Percentiles rank a stretch among this genome's conserved stretches.
phyloP scores from a whole-genome alignment of 257 asterid species.

The Scutellaria minor region DNA sequence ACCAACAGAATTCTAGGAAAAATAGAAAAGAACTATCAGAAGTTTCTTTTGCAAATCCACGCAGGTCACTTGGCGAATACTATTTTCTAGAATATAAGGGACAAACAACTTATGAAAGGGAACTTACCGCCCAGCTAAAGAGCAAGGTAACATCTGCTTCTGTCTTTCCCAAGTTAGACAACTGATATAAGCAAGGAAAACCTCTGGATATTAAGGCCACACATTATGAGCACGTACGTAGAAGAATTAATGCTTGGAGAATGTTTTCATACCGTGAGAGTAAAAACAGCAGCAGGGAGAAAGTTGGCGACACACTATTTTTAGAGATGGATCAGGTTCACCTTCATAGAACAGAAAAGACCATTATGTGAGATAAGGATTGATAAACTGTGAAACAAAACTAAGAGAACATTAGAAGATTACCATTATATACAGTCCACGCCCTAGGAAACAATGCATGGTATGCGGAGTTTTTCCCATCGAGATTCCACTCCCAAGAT shows the following conservation, averaged over 20 bases:
- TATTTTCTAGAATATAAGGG: slow-evolving; percentile 19
- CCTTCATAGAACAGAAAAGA: slow-evolving; percentile 54
- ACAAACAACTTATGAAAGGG: slow-evolving; percentile 26
- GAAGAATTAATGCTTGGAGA: slow-evolving; percentile 25
- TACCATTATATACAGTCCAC: slow-evolving; percentile 98
- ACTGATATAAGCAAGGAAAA: slow-evolving; percentile 55
- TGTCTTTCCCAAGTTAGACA: slow-evolving; percentile 72
- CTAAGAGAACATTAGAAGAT: slow-evolving; percentile 33
- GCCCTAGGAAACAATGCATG: slow-evolving; percentile 97
- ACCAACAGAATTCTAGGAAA: slow-evolving; percentile 89
- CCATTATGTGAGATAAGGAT: slow-evolving; percentile 33
- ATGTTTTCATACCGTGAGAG: slow-evolving; percentile 63
- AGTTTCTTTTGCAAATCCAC: slow-evolving; percentile 15
- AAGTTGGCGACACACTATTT: slow-evolving; percentile 87
- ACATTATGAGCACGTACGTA: not conserved
- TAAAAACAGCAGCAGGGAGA: slow-evolving; percentile 87
- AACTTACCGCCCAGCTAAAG: slow-evolving; percentile 94
- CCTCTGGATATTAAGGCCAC: slow-evolving; percentile 32
- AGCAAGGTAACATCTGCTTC: slow-evolving; percentile 86
- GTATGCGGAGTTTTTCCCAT: slow-evolving; percentile 73
- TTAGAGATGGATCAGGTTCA: slow-evolving; percentile 93
- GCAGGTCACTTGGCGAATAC: slow-evolving; percentile 1
- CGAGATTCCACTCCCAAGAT: slow-evolving; percentile 97
- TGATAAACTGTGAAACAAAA: slow-evolving; percentile 26
- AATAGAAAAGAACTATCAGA: slow-evolving; percentile 37